A percentile compares a stretch with the other conserved stretches of the same genome.
Evolutionary conservation across 768 basidiomycete species (phyloP).

Genomic region (Amanita fuliginea): DNA sequence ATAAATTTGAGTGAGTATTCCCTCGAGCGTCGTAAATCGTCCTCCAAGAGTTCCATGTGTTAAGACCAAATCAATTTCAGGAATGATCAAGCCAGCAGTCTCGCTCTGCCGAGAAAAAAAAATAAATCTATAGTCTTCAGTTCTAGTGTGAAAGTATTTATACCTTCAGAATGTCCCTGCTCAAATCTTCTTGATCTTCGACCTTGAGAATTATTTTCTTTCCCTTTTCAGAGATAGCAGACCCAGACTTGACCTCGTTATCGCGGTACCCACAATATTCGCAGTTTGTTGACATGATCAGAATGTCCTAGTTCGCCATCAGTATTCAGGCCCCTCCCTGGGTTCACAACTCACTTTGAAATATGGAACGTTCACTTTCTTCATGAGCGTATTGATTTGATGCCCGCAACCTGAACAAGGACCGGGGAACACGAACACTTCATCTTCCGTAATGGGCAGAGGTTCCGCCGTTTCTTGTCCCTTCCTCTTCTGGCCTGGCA

Average conservation of each 20-base stretch:
- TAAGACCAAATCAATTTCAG: slow-evolving; percentile 89
- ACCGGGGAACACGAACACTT: slow-evolving; percentile 83
- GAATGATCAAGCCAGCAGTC: slow-evolving; percentile 79
- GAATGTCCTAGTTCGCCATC: slow-evolving; percentile 53
- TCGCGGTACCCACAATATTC: slow-evolving; percentile 92
- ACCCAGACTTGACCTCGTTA: slow-evolving; percentile 94
- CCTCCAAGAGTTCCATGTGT: slow-evolving; percentile 93
- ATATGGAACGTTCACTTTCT: slow-evolving; percentile 93
- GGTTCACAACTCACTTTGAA: slow-evolving; percentile 58
- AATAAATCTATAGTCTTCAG: not conserved
- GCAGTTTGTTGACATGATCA: slow-evolving; percentile 99
- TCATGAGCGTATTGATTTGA: slow-evolving; percentile 81
- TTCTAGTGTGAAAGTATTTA: no score
- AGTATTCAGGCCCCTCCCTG: not conserved
- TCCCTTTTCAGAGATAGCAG: slow-evolving; percentile 80
- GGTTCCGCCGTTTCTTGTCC: slow-evolving; percentile 13
- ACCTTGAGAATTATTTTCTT: slow-evolving; percentile 84
- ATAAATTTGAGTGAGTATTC: slow-evolving; percentile 87
- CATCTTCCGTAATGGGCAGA: slow-evolving; percentile 53
- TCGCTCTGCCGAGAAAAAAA: slow-evolving; percentile 55
- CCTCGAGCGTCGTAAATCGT: slow-evolving; percentile 95
- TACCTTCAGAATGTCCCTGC: slow-evolving; percentile 91
- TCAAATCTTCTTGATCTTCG: slow-evolving; percentile 85
- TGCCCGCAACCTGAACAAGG: slow-evolving; percentile 84
- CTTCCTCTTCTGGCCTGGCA: slow-evolving; percentile 8